Conservation (phyloP, 2,329 filamentous ascomycete genomes). For the Trichophyton benhamiae region DNA sequence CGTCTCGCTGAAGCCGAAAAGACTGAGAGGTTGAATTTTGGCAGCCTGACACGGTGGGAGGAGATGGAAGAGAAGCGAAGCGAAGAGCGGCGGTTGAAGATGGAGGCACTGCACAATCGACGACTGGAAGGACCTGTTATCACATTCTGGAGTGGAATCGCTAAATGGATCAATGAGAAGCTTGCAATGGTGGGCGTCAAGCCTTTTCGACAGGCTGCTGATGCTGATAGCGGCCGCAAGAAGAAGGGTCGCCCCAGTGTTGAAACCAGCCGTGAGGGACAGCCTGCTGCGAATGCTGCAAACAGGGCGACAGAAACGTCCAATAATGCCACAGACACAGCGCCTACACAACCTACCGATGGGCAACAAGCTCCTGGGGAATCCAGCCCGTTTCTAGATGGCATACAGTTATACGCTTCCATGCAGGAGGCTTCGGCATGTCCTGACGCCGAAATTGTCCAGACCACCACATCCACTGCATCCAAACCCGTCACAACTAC, state of each 20-base stretch:
- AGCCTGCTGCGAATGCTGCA: not conserved
- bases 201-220: constrained; percentile 32
- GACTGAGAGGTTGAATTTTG: constrained; percentile 75
- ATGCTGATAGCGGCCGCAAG: constrained; percentile 22
- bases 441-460: not conserved
- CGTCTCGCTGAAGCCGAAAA: constrained; percentile 68
- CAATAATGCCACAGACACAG: not conserved
- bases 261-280: constrained; percentile 4
- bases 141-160: constrained; percentile 86
- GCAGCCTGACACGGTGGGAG: constrained; percentile 88
- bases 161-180: constrained; percentile 65
- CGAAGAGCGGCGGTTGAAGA: constrained; percentile 66
- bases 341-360: constrained; percentile 5
- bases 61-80: constrained; percentile 80
- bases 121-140: constrained; percentile 81
- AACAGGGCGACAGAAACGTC: not conserved
- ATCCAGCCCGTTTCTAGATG: constrained; percentile 15
- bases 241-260: constrained; percentile 5
- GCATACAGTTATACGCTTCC: constrained; percentile 18
- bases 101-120: constrained; percentile 78
- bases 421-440: constrained; percentile 10
- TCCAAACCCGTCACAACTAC: not conserved
- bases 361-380: not conserved
- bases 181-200: constrained; percentile 57
- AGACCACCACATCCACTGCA: not conserved